Conservation (phyloP, 2,329 filamentous ascomycete genomes). For the Keithomyces neogunnii region DNA sequence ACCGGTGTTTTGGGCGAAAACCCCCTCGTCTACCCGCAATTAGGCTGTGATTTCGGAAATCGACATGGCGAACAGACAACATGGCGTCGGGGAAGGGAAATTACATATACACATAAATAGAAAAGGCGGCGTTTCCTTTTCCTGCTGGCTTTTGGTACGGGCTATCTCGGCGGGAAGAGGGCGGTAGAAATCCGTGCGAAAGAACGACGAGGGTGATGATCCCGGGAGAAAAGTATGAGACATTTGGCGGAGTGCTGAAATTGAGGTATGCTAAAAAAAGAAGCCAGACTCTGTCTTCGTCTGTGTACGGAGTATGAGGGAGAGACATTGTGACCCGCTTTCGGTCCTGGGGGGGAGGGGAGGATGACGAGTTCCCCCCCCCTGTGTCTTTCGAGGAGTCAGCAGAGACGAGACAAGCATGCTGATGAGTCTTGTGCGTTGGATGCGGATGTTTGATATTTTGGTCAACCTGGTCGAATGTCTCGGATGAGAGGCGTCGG, state of each 20-base stretch:
- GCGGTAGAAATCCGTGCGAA: not conserved
- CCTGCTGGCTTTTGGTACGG: not conserved
- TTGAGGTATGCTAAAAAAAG: conserved; percentile 7
- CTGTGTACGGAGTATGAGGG: conserved; percentile 4
- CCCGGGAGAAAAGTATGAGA: not conserved
- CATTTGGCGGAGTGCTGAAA: conserved; percentile 4
- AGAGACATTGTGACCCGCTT: conserved; percentile 7
- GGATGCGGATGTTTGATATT: not conserved
- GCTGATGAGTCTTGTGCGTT: not conserved
- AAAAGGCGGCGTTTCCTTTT: not conserved
- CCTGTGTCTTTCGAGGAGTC: not conserved
- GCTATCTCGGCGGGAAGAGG: not conserved
- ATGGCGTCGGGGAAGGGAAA: not conserved
- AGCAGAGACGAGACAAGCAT: conserved; percentile 5
- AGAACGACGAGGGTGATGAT: not conserved
- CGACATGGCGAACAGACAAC: not conserved
- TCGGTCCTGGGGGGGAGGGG: not conserved
- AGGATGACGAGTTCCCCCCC: not conserved
- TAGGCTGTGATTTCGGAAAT: not conserved
- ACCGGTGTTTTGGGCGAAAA: not conserved
- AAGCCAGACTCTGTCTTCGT: not conserved
- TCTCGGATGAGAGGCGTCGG: not conserved
- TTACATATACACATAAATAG: not conserved
- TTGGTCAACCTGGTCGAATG: not conserved
- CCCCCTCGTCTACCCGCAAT: not conserved